Conservation (phyloP, 2,329 filamentous ascomycete genomes). For the Cladorrhinum sp. region DNA sequence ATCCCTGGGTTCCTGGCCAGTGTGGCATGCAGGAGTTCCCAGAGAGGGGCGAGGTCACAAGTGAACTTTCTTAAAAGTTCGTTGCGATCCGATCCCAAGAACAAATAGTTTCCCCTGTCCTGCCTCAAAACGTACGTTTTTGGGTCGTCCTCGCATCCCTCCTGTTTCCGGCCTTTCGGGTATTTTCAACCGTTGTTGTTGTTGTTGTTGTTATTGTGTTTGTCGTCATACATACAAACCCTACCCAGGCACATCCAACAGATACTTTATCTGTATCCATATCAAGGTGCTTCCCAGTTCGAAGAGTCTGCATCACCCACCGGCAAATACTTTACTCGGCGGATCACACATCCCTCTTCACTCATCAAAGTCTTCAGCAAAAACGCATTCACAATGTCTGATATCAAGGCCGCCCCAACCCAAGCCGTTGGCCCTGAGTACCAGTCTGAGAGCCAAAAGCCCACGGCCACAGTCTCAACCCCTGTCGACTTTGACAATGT, state of each 20-base stretch:
- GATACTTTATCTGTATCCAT: background rate
- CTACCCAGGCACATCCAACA: background rate
- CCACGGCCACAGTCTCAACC: constrained; percentile 83
- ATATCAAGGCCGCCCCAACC: constrained; percentile 37
- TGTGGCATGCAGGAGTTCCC: background rate
- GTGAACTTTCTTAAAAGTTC: background rate
- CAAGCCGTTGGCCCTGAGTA: constrained; percentile 80
- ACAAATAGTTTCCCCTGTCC: background rate
- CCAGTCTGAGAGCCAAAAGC: constrained; percentile 71
- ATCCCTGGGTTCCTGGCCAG: background rate
- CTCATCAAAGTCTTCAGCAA: constrained; percentile 1
- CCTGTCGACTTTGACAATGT: constrained; percentile 81
- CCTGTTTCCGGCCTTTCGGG: background rate
- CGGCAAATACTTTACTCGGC: constrained; percentile 4
- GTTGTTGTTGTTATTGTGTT: background rate
- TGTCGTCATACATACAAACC: background rate
- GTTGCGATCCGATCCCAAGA: background rate
- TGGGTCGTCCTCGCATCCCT: background rate
- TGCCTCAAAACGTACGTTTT: background rate
- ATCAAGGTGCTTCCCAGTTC: background rate
- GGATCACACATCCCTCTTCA: constrained; percentile 6
- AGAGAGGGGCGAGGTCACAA: background rate
- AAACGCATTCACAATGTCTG: constrained; percentile 34
- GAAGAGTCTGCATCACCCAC: background rate
- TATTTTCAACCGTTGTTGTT: background rate